Evolutionary conservation across 106 monocot species (phyloP), one percentile per base, ranked within the genome.

Genomic region (Acorus calamus): DNA sequence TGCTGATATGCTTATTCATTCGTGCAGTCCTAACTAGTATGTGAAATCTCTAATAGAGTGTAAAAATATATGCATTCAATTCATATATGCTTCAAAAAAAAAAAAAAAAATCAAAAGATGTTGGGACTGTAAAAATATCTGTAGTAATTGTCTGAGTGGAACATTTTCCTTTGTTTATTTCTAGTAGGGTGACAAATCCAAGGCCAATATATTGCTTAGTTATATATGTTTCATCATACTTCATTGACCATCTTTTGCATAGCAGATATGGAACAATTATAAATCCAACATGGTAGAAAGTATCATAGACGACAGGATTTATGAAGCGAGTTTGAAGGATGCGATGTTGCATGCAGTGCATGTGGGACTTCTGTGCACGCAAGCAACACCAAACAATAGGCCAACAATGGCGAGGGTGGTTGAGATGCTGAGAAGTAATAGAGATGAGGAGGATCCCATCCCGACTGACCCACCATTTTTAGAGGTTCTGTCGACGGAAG

Each of bases 391-490:
- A 5, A 53, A 62, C 0, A 63, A 68, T 44, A 67, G 85, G 49
- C 78, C 81, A 7, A 51, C 74, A 14, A 85, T 81, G 81, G 13
- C 47, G 5, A 78, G 70, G 68, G 78, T 81, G 11, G 75, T 81
- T 0, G 85, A 85, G 68, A 45, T 81, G 53, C 63, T 85, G 53
- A 77, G 85, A 54, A 74, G 58, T n/a, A 66, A 43, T 2, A 28
- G 64, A 9, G 57, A 44, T 9, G 70, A 67, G n/a, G 55, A 61
- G 64, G 74, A 77, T 67, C 5, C 80, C 42, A 42, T 80, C 44
- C 59, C 80, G 61, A 70, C 56, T 4, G 84, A 80, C 46, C 84
- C 84, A 14, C 80, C 84, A 64, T 84, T 84, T 65, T 64, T 74
- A 44, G 71, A 71, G 9, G 47, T 77, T 44, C 12, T 49, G 59